Evolutionary conservation across 2,329 filamentous ascomycete genomes (phyloP), one percentile per base, ranked within the genome.

Genomic region (Fusarium sp.): DNA sequence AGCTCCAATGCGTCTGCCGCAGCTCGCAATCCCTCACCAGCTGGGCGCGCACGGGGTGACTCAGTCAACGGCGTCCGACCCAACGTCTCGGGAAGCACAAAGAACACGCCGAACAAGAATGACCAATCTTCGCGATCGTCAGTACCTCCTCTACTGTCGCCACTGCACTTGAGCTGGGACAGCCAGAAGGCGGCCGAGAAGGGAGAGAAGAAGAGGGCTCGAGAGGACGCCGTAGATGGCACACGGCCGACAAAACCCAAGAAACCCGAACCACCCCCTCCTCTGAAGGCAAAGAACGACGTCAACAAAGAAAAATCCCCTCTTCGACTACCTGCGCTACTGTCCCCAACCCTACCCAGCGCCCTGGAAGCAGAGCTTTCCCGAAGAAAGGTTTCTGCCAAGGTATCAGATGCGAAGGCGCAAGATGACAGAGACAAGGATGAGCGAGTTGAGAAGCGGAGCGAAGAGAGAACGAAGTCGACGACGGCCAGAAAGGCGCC

Each of bases 281-380:
- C 73, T 11, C 71, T 79, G 0, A 76, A 76, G 8, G 14, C 77
- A 77, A 87, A 63, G 68, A 74, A 69, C 54, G 72, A 74, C 4
- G 10, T 75, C 22, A 88, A 84, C 75, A 87, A 83, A 70, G 80
- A 83, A 22, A 85, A 78, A 59, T 78, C 82, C 1, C 78, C 83
- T 0, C 37, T 80, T 10, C 82, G 81, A 56, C 79, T 90, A 29
- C 89, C 88, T 1, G 82, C 85, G 0, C 81, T 91, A 8, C 82
- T 91, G 13, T 91, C 89, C 0, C 89, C 89, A 0, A 91, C 88
- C 0, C 79, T 91, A 8, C 89, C 89, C 1, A 82, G 87, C 0
- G 78, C 86, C 20, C 81, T 91, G 0, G 87, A 90, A 69, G 86
- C 79, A 5, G 82, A 82, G 65, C 66, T 83, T 37, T 79, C 68